A percentile compares a stretch with the other conserved stretches of the same genome.
Conservation (phyloP, 306 rosid species). For the Casuarina equisetifolia region DNA sequence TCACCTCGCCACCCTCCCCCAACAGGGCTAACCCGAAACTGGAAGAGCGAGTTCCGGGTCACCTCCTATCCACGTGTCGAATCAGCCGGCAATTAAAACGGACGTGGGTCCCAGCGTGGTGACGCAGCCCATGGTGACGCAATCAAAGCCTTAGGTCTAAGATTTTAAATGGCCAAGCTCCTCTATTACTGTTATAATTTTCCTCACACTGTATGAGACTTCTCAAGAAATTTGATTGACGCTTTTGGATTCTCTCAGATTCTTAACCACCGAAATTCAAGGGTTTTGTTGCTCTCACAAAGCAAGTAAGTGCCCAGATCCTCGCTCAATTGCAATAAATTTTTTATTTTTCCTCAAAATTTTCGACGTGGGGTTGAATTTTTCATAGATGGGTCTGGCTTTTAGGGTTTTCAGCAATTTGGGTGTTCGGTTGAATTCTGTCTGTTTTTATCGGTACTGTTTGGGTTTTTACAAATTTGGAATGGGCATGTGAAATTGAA, state of each 20-base stretch:
- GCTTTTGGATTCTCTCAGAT: slow-evolving; percentile 44
- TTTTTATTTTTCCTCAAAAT: not conserved
- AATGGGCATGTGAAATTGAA: slow-evolving; percentile 26
- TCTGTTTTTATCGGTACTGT: not conserved
- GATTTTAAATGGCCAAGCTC: slow-evolving; percentile 32
- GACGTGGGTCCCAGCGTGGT: slow-evolving; percentile 38
- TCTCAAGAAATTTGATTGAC: slow-evolving; percentile 52
- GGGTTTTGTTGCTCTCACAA: slow-evolving; percentile 34
- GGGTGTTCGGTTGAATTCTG: slow-evolving; percentile 26
- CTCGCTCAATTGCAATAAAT: not conserved
- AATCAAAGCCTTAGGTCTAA: slow-evolving; percentile 27
- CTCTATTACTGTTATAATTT: slow-evolving; percentile 13
- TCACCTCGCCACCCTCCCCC: not conserved
- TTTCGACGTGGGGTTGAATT: too few relatives aligned
- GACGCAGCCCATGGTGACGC: slow-evolving; percentile 33
- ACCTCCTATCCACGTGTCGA: slow-evolving; percentile 39
- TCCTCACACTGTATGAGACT: slow-evolving; percentile 33
- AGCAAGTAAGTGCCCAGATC: slow-evolving; percentile 26
- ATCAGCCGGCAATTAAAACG: not conserved
- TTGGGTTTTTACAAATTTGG: slow-evolving; percentile 25
- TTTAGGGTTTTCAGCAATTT: slow-evolving; percentile 34
- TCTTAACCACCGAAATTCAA: slow-evolving; percentile 47
- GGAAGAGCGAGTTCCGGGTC: slow-evolving; percentile 23
- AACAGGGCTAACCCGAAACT: not conserved
- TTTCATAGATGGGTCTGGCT: slow-evolving; percentile 26